phyloP scores from a whole-genome alignment of 805 yeast species.

The Candida coleopterorum region DNA sequence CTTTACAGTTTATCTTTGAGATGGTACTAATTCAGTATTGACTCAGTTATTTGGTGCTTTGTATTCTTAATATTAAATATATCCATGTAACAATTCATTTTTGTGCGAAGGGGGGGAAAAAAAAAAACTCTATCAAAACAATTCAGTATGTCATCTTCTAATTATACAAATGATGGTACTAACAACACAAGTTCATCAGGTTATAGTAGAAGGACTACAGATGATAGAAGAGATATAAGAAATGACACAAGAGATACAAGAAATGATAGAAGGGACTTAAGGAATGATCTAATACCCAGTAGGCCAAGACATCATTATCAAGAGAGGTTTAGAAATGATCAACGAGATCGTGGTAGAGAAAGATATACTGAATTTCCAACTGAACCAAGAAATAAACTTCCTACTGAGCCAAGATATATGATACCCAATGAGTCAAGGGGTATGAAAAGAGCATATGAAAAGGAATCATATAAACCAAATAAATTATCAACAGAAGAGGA shows the following conservation, averaged over 20 bases:
- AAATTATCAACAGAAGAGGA: slow-evolving; percentile 1
- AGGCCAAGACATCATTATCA: background rate
- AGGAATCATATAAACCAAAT: slow-evolving; percentile 4
- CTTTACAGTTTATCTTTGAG: no score
- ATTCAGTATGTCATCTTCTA: slow-evolving; percentile 2
- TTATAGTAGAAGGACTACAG: slow-evolving; percentile 6
- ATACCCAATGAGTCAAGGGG: slow-evolving; percentile 2
- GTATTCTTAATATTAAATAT: no score
- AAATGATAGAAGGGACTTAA: background rate
- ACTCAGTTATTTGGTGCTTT: no score
- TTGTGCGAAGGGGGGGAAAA: background rate
- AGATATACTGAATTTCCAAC: background rate
- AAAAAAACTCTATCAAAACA: background rate
- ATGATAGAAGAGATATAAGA: background rate
- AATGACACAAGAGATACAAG: background rate
- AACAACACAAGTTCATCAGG: slow-evolving; percentile 2
- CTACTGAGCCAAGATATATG: background rate
- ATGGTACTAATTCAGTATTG: no score
- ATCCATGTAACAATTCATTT: no score
- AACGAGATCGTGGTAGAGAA: slow-evolving; percentile 3
- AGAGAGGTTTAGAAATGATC: background rate
- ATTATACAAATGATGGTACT: slow-evolving; percentile 2
- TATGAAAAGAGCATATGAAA: slow-evolving; percentile 1
- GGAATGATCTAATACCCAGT: background rate
- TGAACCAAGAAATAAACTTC: background rate